A percentile compares a stretch with the other conserved stretches of the same genome.
Conservation (phyloP, 129 eudicot genomes). For the Ambrosia artemisiifolia region DNA sequence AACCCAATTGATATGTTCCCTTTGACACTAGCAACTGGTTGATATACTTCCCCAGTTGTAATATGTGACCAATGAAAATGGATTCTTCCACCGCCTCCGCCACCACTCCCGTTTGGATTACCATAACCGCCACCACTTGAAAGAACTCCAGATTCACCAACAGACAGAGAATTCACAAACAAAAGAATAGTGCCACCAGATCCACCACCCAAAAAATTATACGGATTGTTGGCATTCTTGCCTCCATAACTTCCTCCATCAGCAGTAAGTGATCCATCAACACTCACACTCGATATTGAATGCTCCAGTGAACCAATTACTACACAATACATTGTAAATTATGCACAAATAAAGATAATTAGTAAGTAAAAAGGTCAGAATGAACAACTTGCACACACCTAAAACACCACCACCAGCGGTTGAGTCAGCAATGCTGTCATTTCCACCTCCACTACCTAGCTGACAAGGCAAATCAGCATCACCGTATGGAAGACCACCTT, state of each 20-base stretch:
- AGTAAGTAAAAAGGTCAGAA: background rate
- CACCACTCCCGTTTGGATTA: constrained; percentile 76
- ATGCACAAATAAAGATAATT: background rate
- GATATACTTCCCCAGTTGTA: constrained; percentile 86
- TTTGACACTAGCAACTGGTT: constrained; percentile 71
- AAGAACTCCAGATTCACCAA: constrained; percentile 54
- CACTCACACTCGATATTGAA: constrained; percentile 55
- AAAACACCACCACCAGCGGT: constrained; percentile 92
- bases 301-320: constrained; percentile 87
- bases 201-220: constrained; percentile 68
- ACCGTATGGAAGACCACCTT: constrained; percentile 87
- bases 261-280: constrained; percentile 70
- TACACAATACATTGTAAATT: constrained; percentile 29
- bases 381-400: constrained; percentile 44
- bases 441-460: constrained; percentile 97
- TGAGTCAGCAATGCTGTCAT: constrained; percentile 53
- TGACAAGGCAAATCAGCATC: constrained; percentile 78
- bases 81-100: constrained; percentile 93
- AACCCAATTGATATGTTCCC: constrained; percentile 77
- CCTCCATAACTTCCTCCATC: constrained; percentile 68
- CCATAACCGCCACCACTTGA: constrained; percentile 84
- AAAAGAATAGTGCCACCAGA: constrained; percentile 91
- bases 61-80: constrained; percentile 95
- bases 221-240: constrained; percentile 19
- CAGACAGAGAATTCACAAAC: constrained; percentile 51